Percentiles rank a stretch among this genome's conserved stretches.
Conservation (phyloP, 2,329 filamentous ascomycete species). For the Graphium sp. region DNA sequence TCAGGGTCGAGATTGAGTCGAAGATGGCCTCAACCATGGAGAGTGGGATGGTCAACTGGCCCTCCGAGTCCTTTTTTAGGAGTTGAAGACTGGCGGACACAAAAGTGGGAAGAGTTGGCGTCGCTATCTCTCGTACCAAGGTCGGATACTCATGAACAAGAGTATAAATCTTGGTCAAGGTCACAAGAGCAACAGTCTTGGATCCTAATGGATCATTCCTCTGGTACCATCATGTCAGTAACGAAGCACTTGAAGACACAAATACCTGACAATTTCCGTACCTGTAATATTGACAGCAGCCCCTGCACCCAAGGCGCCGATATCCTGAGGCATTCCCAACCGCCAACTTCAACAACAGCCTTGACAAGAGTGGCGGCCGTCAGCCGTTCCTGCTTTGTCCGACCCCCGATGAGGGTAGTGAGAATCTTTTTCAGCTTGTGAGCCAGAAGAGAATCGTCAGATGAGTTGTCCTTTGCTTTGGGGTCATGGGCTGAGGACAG, state of each 20-base stretch:
- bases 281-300: constrained; percentile 58
- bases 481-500: constrained; percentile 47
- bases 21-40: constrained; percentile 50
- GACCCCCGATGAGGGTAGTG: constrained; percentile 62
- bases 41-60: constrained; percentile 15
- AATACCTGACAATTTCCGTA: constrained; percentile 15
- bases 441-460: constrained; percentile 52
- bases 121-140: constrained; percentile 73
- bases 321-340: constrained; percentile 64
- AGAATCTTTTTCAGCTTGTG: constrained; percentile 72
- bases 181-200: constrained; percentile 62
- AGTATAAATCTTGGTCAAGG: constrained; percentile 68
- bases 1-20: constrained; percentile 51
- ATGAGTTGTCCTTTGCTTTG: constrained; percentile 40
- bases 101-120: constrained; percentile 61
- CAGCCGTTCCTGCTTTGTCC: constrained; percentile 58
- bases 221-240: constrained; percentile 21
- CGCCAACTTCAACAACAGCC: constrained; percentile 63
- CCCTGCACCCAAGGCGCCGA: constrained; percentile 61
- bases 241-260: not conserved
- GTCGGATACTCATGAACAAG: constrained; percentile 71
- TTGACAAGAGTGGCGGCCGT: constrained; percentile 66
- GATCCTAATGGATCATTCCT: constrained; percentile 62
- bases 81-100: constrained; percentile 57
- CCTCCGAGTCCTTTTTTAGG: constrained; percentile 22